Conservation (phyloP, 768 basidiomycete genomes). For the Lentinus tigrinus region DNA sequence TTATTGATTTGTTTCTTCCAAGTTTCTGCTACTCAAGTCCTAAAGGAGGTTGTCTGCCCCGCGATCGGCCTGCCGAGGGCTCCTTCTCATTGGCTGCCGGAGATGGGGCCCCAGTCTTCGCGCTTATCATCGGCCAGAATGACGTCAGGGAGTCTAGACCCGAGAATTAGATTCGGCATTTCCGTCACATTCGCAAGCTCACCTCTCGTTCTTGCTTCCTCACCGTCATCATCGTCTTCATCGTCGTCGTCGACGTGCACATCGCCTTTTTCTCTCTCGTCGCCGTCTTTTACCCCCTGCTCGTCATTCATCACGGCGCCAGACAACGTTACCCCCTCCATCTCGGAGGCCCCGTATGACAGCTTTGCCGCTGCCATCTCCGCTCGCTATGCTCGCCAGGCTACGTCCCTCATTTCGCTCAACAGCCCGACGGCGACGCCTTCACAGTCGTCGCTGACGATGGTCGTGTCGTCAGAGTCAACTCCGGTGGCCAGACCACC, state of each 20-base stretch:
- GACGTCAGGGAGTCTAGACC: conserved; percentile 17
- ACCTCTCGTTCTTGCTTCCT: conserved; percentile 14
- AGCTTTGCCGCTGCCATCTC: conserved; percentile 57
- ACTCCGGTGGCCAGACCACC: background rate
- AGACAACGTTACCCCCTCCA: conserved; percentile 1
- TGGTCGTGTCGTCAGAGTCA: conserved; percentile 20
- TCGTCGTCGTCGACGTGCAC: conserved; percentile 11
- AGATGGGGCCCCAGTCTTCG: conserved; percentile 7
- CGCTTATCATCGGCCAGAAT: too few relatives aligned
- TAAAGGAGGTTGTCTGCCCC: too few relatives aligned
- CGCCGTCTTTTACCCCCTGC: background rate
- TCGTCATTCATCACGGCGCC: conserved; percentile 12
- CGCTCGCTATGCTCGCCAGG: conserved; percentile 36
- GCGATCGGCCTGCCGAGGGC: too few relatives aligned
- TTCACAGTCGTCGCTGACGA: conserved; percentile 26
- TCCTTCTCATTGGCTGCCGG: conserved; percentile 3
- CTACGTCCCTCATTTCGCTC: conserved; percentile 25
- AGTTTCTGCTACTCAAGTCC: too few relatives aligned
- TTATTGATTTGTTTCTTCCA: too few relatives aligned
- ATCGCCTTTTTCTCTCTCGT: background rate
- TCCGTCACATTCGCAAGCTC: conserved; percentile 1
- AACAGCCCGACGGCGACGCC: conserved; percentile 14
- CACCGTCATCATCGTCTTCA: conserved; percentile 12
- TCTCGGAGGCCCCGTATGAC: conserved; percentile 25
- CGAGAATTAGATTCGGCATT: conserved; percentile 7